phyloP scores from a whole-genome alignment of 108 stramenopile species.

The Cyclotella atomus region DNA sequence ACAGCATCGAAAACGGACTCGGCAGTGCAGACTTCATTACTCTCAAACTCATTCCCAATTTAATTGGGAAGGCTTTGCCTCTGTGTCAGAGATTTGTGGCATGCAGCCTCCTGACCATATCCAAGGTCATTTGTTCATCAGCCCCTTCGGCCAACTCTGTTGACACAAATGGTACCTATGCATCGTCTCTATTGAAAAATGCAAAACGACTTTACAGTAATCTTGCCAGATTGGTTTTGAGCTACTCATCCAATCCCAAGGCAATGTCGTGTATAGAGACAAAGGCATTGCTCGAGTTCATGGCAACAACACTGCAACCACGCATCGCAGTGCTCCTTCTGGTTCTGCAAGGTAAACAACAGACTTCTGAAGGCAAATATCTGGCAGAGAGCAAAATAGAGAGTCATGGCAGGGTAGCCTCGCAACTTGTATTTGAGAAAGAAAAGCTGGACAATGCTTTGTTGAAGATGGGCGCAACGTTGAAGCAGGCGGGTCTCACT shows the following conservation, averaged over 20 bases:
- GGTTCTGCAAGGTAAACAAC: slow-evolving; percentile 37
- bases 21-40: slow-evolving; percentile 47
- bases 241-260: slow-evolving; percentile 28
- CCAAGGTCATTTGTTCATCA: slow-evolving; percentile 41
- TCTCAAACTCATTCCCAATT: slow-evolving; percentile 41
- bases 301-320: slow-evolving; percentile 23
- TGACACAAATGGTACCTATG: slow-evolving; percentile 38
- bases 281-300: slow-evolving; percentile 27
- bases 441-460: slow-evolving; percentile 51
- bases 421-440: slow-evolving; percentile 51
- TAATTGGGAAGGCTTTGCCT: slow-evolving; percentile 23
- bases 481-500: slow-evolving; percentile 37
- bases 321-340: slow-evolving; percentile 36
- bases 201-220: slow-evolving; percentile 42
- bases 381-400: slow-evolving; percentile 52
- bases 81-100: slow-evolving; percentile 34
- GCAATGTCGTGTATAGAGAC: slow-evolving; percentile 26
- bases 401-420: slow-evolving; percentile 43
- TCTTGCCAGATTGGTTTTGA: slow-evolving; percentile 35
- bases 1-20: slow-evolving; percentile 37
- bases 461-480: slow-evolving; percentile 33
- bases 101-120: slow-evolving; percentile 20
- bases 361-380: slow-evolving; percentile 40
- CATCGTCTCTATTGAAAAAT: slow-evolving; percentile 44
- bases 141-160: slow-evolving; percentile 39